phyloP scores from a whole-genome alignment of 208 protist species.

The Acanthamoeba royreba region DNA sequence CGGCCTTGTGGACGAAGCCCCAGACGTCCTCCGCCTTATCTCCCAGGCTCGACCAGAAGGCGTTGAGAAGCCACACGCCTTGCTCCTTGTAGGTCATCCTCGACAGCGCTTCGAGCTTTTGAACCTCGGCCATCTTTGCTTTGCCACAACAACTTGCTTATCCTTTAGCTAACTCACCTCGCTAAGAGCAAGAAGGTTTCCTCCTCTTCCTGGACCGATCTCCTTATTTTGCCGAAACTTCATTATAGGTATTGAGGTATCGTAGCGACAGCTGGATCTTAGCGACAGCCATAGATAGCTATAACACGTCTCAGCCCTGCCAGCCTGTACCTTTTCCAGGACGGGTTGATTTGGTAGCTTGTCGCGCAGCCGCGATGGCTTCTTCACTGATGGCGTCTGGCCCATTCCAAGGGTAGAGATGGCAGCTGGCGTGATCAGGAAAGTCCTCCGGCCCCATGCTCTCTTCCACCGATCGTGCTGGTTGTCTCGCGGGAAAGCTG shows the following conservation, averaged over 20 bases:
- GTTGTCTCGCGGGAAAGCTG: not conserved
- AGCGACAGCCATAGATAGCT: too few species aligned
- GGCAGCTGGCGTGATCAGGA: not conserved
- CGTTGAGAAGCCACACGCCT: constrained; percentile 49
- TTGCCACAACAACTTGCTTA: not conserved
- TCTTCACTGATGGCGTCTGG: not conserved
- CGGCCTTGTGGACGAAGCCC: not conserved
- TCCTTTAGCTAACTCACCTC: not conserved
- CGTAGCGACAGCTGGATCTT: too few species aligned
- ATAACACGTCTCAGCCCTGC: too few species aligned
- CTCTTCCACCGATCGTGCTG: not conserved
- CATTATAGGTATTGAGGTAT: too few species aligned
- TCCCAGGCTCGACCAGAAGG: constrained; percentile 20
- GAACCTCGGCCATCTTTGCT: not conserved
- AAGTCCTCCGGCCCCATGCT: not conserved
- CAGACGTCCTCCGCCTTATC: not conserved
- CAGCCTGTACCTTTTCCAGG: too few species aligned
- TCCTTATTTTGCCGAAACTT: too few species aligned
- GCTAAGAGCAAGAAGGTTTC: too few species aligned
- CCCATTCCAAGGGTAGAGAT: not conserved
- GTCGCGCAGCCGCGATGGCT: too few species aligned
- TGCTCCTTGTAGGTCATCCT: constrained; percentile 50
- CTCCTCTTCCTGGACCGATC: not conserved
- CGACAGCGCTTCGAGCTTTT: not conserved
- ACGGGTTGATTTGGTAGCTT: too few species aligned